Evolutionary conservation across 331 rosid species (phyloP).

Genomic region (Rosa hybrid): DNA sequence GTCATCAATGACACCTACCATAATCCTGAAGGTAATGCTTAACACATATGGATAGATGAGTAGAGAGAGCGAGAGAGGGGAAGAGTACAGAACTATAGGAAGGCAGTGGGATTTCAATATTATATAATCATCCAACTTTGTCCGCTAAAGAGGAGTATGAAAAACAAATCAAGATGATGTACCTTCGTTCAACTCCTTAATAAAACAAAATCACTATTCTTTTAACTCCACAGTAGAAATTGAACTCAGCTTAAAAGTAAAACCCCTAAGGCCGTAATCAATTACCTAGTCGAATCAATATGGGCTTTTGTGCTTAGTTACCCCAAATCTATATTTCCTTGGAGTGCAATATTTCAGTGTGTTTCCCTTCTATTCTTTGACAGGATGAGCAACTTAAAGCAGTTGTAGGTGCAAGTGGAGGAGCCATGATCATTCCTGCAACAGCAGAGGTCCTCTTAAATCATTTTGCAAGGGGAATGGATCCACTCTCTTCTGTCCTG

Average conservation of each 20-base stretch:
- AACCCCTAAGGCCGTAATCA: not conserved
- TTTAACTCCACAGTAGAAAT: not conserved
- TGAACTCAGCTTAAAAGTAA: not conserved
- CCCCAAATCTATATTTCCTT: not conserved
- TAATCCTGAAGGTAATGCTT: conserved; percentile 60
- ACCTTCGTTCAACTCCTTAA: not conserved
- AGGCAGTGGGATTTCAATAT: too few relatives aligned
- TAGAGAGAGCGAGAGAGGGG: not conserved
- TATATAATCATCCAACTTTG: not conserved
- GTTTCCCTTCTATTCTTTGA: not conserved
- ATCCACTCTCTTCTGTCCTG: conserved; percentile 67
- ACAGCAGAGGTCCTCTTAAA: conserved; percentile 70
- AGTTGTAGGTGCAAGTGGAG: conserved; percentile 87
- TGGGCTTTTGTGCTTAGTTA: not conserved
- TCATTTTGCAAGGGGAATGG: conserved; percentile 73
- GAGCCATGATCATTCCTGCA: conserved; percentile 60
- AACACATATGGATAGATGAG: not conserved
- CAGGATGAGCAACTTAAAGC: conserved; percentile 67
- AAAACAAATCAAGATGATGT: not conserved
- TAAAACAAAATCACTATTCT: too few relatives aligned
- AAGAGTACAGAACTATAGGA: too few relatives aligned
- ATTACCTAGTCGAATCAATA: not conserved
- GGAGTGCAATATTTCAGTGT: conserved; percentile 13
- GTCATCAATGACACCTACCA: conserved; percentile 85
- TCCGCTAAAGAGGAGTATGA: not conserved